Evolutionary conservation across 768 basidiomycete species (phyloP).

Genomic region (Imleria badia): DNA sequence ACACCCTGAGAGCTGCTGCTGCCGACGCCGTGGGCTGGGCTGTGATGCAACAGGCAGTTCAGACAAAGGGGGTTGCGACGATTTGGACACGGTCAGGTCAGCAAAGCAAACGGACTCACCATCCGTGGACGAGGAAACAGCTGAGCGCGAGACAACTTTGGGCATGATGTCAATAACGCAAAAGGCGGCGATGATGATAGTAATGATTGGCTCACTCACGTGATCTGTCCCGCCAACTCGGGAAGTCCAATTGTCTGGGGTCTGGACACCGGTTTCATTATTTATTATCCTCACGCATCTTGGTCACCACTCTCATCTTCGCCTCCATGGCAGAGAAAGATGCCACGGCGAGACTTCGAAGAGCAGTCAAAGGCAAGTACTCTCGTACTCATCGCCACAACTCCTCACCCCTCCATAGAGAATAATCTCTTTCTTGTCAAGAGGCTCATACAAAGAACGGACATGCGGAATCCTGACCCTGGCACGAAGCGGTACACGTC

Average conservation of each 20-base stretch:
- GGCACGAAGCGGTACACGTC: constrained; percentile 77
- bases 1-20: constrained; percentile 73
- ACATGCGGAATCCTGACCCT: constrained; percentile 90
- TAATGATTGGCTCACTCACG: constrained; percentile 19
- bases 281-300: constrained; percentile 17
- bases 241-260: constrained; percentile 25
- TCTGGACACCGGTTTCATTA: constrained; percentile 14
- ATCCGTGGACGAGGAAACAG: constrained; percentile 85
- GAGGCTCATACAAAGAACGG: constrained; percentile 80
- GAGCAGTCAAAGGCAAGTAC: constrained; percentile 72
- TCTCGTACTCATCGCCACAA: background rate
- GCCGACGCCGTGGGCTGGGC: constrained; percentile 80
- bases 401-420: constrained; percentile 50
- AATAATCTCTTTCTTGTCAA: constrained; percentile 94
- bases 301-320: constrained; percentile 22
- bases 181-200: background rate
- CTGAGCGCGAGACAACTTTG: constrained; percentile 87
- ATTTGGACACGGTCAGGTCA: background rate
- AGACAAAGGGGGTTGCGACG: background rate
- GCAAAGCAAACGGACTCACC: constrained; percentile 44
- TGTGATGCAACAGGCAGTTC: constrained; percentile 29
- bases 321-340: constrained; percentile 79
- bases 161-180: constrained; percentile 56
- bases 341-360: constrained; percentile 67
- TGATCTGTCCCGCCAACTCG: constrained; percentile 22